Conservation (phyloP, 306 rosid genomes). For the Astragalus glycyphyllos region DNA sequence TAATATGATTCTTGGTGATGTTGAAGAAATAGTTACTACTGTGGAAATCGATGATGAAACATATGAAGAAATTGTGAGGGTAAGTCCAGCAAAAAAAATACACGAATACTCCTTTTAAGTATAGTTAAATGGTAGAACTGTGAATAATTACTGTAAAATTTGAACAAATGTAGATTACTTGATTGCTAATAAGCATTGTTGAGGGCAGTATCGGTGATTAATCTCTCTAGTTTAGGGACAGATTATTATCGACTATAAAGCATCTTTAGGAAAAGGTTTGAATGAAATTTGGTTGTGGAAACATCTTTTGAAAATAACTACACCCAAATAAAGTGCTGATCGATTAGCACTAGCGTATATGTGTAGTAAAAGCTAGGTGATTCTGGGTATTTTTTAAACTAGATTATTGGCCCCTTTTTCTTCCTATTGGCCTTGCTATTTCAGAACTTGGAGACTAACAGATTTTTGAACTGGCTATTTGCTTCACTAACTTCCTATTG, state of each 20-base stretch:
- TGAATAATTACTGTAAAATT: neutral
- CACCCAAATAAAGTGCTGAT: conserved; percentile 18
- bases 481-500: conserved; percentile 11
- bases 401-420: neutral
- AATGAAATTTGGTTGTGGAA: conserved; percentile 22
- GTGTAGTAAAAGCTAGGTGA: neutral
- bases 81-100: conserved; percentile 46
- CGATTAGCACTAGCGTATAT: neutral
- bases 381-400: neutral
- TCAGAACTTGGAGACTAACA: conserved; percentile 10
- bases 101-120: neutral
- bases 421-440: neutral
- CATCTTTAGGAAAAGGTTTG: conserved; percentile 22
- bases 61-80: conserved; percentile 99
- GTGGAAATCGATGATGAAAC: conserved; percentile 98
- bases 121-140: neutral
- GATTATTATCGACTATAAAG: neutral
- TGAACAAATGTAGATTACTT: conserved; percentile 10
- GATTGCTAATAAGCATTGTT: conserved; percentile 4
- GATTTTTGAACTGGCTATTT: conserved; percentile 4
- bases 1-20: conserved; percentile 99
- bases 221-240: conserved; percentile 21
- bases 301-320: conserved; percentile 20
- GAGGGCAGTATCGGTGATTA: conserved; percentile 4
- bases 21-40: conserved; percentile 89